Evolutionary conservation across 768 basidiomycete genomes (phyloP).

Genomic region (Fomitopsis pulvina): DNA sequence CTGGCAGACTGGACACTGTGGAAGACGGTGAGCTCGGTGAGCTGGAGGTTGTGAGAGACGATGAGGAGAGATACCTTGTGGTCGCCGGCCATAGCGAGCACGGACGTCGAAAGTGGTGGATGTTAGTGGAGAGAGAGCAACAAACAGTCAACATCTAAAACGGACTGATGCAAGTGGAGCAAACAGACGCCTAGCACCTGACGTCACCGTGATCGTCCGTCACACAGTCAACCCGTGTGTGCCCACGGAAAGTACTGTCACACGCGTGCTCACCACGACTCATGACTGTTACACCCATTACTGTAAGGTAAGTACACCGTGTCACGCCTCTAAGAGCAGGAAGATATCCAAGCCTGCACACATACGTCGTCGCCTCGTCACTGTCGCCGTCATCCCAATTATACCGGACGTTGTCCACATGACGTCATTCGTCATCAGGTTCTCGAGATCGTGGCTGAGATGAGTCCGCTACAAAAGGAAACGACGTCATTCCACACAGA

Average conservation of each 20-base stretch:
- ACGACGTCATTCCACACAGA: neutral
- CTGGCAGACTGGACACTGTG: slow-evolving; percentile 73
- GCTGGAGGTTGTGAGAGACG: neutral
- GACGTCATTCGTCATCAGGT: slow-evolving; percentile 8
- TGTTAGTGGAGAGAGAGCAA: slow-evolving; percentile 2
- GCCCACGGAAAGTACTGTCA: no score
- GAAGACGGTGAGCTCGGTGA: slow-evolving; percentile 7
- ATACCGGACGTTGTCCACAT: neutral
- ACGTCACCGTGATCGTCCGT: neutral
- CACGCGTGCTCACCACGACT: no score
- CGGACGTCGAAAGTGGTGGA: neutral
- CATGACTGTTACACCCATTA: no score
- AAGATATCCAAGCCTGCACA: neutral
- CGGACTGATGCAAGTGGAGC: neutral
- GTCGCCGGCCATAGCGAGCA: slow-evolving; percentile 23
- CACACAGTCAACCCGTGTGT: neutral
- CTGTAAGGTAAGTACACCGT: no score
- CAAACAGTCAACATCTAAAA: neutral
- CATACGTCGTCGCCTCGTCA: neutral
- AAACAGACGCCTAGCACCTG: neutral
- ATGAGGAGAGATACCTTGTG: slow-evolving; percentile 21
- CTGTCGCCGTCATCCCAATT: neutral
- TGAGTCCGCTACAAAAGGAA: slow-evolving; percentile 40
- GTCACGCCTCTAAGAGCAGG: neutral
- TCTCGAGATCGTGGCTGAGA: slow-evolving; percentile 47